Evolutionary conservation across 2,329 filamentous ascomycete genomes (phyloP).

Genomic region (Magnaporthiopsis incrustans): DNA sequence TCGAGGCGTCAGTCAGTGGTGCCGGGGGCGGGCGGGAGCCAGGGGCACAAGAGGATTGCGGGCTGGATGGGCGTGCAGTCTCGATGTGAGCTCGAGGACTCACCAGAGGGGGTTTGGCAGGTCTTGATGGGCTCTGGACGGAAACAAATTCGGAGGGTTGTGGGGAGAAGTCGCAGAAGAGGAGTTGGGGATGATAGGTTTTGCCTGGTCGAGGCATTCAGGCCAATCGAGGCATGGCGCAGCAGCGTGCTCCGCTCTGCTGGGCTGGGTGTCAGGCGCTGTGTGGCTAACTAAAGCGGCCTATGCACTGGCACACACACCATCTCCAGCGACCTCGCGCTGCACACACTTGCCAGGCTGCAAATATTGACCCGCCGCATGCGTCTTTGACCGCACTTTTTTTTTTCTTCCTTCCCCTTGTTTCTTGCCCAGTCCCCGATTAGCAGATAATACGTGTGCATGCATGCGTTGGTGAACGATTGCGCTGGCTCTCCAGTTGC

Average conservation of each 20-base stretch:
- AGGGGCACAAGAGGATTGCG: background rate
- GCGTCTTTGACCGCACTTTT: background rate
- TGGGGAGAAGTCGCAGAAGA: slow-evolving; percentile 23
- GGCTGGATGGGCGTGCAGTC: slow-evolving; percentile 7
- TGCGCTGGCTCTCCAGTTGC: background rate
- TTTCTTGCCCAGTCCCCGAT: background rate
- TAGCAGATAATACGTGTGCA: background rate
- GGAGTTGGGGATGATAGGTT: slow-evolving; percentile 15
- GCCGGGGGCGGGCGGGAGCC: too few relatives aligned
- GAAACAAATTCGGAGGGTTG: slow-evolving; percentile 20
- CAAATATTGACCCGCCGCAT: background rate
- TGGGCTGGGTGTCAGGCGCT: background rate
- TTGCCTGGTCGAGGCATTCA: slow-evolving; percentile 14
- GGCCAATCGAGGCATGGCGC: slow-evolving; percentile 14
- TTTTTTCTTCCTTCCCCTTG: background rate
- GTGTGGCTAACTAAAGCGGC: background rate
- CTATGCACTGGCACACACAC: slow-evolving; percentile 4
- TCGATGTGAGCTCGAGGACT: slow-evolving; percentile 14
- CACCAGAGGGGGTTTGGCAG: slow-evolving; percentile 17
- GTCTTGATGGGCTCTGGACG: slow-evolving; percentile 20
- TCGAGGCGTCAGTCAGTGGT: background rate
- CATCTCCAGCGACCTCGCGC: background rate
- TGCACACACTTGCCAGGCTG: background rate
- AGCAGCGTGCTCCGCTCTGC: slow-evolving; percentile 1
- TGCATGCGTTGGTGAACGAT: background rate